A percentile compares a stretch with the other conserved stretches of the same genome.
Conservation (phyloP, 257 asterid genomes). For the Nicotiana attenuata region DNA sequence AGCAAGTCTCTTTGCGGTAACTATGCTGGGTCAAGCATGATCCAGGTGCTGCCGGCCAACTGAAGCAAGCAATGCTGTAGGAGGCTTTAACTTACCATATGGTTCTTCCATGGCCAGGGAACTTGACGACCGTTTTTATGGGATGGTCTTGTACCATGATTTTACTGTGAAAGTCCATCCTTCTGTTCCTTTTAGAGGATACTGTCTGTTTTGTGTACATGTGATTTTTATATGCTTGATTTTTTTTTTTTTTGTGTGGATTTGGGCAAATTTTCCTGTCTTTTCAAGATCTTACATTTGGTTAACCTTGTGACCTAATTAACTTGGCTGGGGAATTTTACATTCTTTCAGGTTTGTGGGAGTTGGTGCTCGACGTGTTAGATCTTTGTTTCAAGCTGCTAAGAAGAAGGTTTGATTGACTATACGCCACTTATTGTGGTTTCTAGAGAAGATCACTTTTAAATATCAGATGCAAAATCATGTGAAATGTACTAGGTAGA, state of each 20-base stretch:
- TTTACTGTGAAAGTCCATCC: neutral
- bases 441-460: neutral
- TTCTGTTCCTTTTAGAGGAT: neutral
- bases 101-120: neutral
- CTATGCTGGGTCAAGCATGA: neutral
- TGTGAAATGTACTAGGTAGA: neutral
- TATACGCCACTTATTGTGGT: neutral
- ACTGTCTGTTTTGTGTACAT: neutral
- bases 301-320: conserved; percentile 9
- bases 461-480: neutral
- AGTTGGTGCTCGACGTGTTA: conserved; percentile 97
- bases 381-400: conserved; percentile 98
- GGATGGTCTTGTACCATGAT: neutral
- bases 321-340: neutral
- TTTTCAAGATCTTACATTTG: conserved; percentile 1
- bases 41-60: neutral
- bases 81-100: neutral
- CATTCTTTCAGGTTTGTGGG: conserved; percentile 82
- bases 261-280: neutral
- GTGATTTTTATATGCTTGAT: neutral
- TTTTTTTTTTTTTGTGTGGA: neutral
- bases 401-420: conserved; percentile 63
- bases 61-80: neutral
- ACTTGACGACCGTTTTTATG: neutral
- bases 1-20: neutral